phyloP scores from a whole-genome alignment of 75 land plant genomes.

The Ceratopteris richardii region DNA sequence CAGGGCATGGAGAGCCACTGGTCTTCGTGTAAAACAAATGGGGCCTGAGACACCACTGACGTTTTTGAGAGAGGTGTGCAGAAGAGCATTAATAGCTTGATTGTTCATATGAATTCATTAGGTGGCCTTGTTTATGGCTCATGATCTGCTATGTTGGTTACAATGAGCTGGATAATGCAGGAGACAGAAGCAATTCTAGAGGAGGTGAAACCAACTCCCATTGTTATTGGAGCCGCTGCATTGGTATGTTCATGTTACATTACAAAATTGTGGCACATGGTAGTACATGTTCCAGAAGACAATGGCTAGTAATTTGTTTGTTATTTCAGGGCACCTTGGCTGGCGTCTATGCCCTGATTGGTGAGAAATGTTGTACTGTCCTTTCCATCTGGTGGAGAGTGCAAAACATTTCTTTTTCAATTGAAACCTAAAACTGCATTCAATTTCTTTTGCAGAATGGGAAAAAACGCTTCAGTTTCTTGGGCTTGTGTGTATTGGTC shows the following conservation, averaged over 20 bases:
- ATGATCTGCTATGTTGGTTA: too few relatives aligned
- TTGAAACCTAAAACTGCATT: too few relatives aligned
- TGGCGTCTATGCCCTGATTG: slow-evolving; percentile 54
- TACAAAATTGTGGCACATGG: too few relatives aligned
- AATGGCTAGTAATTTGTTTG: too few relatives aligned
- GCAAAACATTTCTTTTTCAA: background rate
- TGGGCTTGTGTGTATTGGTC: slow-evolving; percentile 68
- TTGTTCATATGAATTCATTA: background rate
- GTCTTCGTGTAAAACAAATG: slow-evolving; percentile 60
- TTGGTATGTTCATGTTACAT: slow-evolving; percentile 37
- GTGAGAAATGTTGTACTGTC: slow-evolving; percentile 23
- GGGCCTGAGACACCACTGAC: slow-evolving; percentile 68
- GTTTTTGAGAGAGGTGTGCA: slow-evolving; percentile 72
- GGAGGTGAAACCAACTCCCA: slow-evolving; percentile 64
- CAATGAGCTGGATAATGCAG: slow-evolving; percentile 31
- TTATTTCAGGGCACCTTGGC: slow-evolving; percentile 52
- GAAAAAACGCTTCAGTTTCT: slow-evolving; percentile 81
- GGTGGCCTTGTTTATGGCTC: too few relatives aligned
- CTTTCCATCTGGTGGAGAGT: background rate
- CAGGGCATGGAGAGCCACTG: slow-evolving; percentile 56
- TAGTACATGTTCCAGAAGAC: too few relatives aligned
- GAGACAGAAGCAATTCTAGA: slow-evolving; percentile 84
- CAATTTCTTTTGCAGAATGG: slow-evolving; percentile 93
- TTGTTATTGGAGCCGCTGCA: slow-evolving; percentile 38
- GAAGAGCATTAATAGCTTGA: background rate